phyloP scores from a whole-genome alignment of 2,329 filamentous ascomycete species.

The Diaporthe citrichinensis region DNA sequence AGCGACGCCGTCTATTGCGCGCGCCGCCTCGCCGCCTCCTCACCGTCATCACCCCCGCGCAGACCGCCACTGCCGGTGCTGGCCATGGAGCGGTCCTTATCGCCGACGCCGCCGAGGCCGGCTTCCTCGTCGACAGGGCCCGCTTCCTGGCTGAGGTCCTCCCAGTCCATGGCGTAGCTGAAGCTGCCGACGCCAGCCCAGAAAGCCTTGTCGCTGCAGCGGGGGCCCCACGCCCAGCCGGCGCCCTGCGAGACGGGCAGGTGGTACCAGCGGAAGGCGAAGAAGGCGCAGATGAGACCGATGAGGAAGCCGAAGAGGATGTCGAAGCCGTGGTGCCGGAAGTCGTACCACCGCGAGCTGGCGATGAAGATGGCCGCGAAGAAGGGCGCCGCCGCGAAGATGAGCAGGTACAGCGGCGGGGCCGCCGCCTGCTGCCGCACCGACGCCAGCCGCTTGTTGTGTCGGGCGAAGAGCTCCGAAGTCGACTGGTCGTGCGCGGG shows the following conservation, averaged over 20 bases:
- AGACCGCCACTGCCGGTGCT: constrained; percentile 29
- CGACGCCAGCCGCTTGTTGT: constrained; percentile 60
- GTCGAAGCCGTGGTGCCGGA: constrained; percentile 92
- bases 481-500: constrained; percentile 47
- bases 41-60: constrained; percentile 7
- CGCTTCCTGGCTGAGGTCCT: constrained; percentile 40
- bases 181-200: constrained; percentile 79
- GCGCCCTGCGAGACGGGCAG: constrained; percentile 82
- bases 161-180: constrained; percentile 65
- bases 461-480: constrained; percentile 50
- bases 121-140: constrained; percentile 50
- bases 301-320: constrained; percentile 88
- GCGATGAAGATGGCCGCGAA: constrained; percentile 84
- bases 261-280: constrained; percentile 89
- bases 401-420: constrained; percentile 84
- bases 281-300: constrained; percentile 78
- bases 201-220: constrained; percentile 81
- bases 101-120: constrained; percentile 40
- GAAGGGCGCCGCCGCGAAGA: constrained; percentile 79
- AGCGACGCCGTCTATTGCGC: neutral
- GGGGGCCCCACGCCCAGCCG: constrained; percentile 91
- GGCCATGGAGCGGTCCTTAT: constrained; percentile 23
- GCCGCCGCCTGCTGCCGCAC: constrained; percentile 83
- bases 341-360: constrained; percentile 90
- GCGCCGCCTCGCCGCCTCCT: constrained; percentile 32